Conservation (phyloP, 192 early-diverging fungal species). For the Podila epicladia region DNA sequence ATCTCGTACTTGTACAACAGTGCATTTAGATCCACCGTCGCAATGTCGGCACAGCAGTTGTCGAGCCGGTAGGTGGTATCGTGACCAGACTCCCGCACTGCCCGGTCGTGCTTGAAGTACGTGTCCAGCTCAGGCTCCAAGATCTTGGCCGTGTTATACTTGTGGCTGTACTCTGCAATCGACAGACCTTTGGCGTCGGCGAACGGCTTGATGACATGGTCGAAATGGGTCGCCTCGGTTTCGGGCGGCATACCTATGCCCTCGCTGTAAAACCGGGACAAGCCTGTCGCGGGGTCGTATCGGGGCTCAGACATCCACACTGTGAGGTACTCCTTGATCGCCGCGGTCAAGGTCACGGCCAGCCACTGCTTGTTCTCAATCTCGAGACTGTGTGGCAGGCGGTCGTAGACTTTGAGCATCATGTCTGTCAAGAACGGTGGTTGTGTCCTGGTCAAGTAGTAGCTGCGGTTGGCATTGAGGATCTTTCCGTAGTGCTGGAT, state of each 20-base stretch:
- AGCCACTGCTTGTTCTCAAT: conserved; percentile 79
- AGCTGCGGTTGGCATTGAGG: conserved; percentile 97
- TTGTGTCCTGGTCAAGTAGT: conserved; percentile 97
- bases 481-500: conserved; percentile 99
- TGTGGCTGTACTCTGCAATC: conserved; percentile 75
- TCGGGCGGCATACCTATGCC: conserved; percentile 98
- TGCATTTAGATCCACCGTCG: conserved; percentile 93
- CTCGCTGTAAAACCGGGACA: conserved; percentile 88
- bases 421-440: conserved; percentile 99
- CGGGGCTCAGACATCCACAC: conserved; percentile 93
- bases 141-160: conserved; percentile 76
- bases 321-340: conserved; percentile 91
- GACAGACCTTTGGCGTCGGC: conserved; percentile 72
- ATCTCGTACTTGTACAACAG: conserved; percentile 97
- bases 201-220: conserved; percentile 86
- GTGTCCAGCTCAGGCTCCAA: conserved; percentile 87
- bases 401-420: conserved; percentile 82
- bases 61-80: conserved; percentile 97
- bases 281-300: conserved; percentile 74
- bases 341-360: conserved; percentile 69
- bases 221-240: conserved; percentile 93
- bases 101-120: conserved; percentile 98
- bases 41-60: conserved; percentile 88
- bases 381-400: conserved; percentile 58
- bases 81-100: conserved; percentile 96